Evolutionary conservation across 306 rosid species (phyloP), one percentile per base, ranked within the genome.

Genomic region (Parietaria judaica): DNA sequence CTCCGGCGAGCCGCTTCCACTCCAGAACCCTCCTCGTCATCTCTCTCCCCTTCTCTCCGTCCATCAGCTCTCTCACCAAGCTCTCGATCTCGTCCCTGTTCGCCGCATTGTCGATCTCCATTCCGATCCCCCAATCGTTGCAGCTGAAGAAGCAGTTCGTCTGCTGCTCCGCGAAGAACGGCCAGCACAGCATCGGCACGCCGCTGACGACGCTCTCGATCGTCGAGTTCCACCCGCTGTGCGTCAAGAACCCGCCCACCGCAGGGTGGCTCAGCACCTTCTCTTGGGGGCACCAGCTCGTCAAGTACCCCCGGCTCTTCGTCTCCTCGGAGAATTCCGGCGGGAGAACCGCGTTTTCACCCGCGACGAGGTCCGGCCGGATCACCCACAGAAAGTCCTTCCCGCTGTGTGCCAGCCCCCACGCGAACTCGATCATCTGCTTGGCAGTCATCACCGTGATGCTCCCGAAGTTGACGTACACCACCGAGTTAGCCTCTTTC

Each of bases 141-240:
- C 88, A 81, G 36, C 64, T 7, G 38, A 66, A 88, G 6, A 83
- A 11, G 11, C 88, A 88, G 68, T 88, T 88, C 0, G 81, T 88
- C 23, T 85, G 96, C 14, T 88, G 94, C 57, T 88, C 90, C 0
- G 86, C 88, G 10, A 81, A 83, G 57, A 88, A 85, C 0, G 94
- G 94, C 95, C 94, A 88, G 7, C 82, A 85, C 3, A 83, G 51
- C 80, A 85, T 70, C 0, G 90, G 84, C 17, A 88, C 84, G 6
- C 94, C 88, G 0, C 68, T 59, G 2, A 80, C 47, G 8, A 85
- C 4, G 49, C 90, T 85, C 71, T 88, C 96, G 9, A 85, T n/a
- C 0, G 90, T 85, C 3, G 94, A 88, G 50, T 83, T 88, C 96
- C 96, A 88, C 1, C 96, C 94, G 11, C 66, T 71, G 38, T 88